Evolutionary conservation across 1,284 basidiomycete genomes (phyloP), one percentile per base, ranked within the genome.

Genomic region (Thelephora terrestris): DNA sequence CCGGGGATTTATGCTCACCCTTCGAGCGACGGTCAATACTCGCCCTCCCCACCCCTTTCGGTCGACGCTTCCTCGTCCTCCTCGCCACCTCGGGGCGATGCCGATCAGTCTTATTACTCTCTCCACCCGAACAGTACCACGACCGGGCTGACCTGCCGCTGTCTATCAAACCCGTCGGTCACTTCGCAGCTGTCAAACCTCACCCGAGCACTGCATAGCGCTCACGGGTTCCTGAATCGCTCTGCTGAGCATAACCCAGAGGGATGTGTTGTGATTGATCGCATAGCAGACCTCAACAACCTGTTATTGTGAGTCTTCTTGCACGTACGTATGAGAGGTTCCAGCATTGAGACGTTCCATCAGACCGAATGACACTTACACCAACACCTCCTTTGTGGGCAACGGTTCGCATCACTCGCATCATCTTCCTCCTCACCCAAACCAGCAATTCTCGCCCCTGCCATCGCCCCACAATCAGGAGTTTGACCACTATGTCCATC

Each of bases 251-350:
- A 84, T 56, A 64, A 71, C 25, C 73, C 74, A 47, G 66, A 76
- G 4, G 62, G 64, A 18, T 86, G 84, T 56, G 58, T 71, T 43
- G 61, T 86, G 20, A 77, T 74, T 56, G 70, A 76, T 47, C 75
- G 76, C 46, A 78, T 85, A 49, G 64, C 71, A 45, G 80, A 85
- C 53, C 70, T 87, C 17, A 71, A 74, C 58, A 74, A 71, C 57
- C 61, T 83, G 34, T 71, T 87, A 65, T 79, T 81, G 83, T 87
- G 64, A 60, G 84, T 74, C 52, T 57, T 48, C 50, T 51, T 48
- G 29, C 29, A 32, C 29, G 29, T 32, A 32, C 7, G 14, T 32
- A 3, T 10, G 3, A 3, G 29, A 32, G 29, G 5, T 32, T 32
- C 12, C 4, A 32, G 29, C 29, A 12, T 12, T 32, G 29, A 32